phyloP scores from a whole-genome alignment of 495 filamentous ascomycete species.

The Aspergillus avenaceus region DNA sequence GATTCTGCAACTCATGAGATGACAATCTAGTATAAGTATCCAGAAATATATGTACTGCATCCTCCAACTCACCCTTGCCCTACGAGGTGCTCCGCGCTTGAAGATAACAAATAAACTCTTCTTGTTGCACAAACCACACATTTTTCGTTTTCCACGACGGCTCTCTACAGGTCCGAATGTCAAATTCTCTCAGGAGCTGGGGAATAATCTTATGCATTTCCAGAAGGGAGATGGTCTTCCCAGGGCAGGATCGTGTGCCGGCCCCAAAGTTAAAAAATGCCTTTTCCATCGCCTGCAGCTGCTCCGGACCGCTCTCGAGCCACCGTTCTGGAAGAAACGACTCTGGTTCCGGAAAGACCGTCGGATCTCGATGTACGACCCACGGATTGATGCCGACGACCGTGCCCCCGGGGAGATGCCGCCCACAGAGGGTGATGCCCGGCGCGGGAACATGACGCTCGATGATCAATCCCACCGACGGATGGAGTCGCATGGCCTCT shows the following conservation, averaged over 20 bases:
- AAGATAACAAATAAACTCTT: constrained; percentile 21
- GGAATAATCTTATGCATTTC: constrained; percentile 81
- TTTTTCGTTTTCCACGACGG: constrained; percentile 23
- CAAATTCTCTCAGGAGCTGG: constrained; percentile 62
- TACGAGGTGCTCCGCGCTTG: neutral
- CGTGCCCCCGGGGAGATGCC: constrained; percentile 50
- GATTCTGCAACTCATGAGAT: no score
- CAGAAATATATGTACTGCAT: no score
- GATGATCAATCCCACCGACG: constrained; percentile 57
- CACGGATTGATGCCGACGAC: constrained; percentile 51
- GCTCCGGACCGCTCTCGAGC: constrained; percentile 15
- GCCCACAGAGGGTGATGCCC: constrained; percentile 48
- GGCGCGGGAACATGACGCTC: constrained; percentile 59
- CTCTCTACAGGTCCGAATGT: constrained; percentile 28
- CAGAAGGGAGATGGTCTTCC: constrained; percentile 67
- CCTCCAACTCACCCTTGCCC: no score
- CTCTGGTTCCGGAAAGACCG: constrained; percentile 21
- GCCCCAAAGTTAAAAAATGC: constrained; percentile 52
- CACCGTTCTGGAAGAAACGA: constrained; percentile 27
- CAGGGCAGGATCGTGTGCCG: constrained; percentile 58
- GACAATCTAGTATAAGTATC: no score
- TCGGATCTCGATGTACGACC: constrained; percentile 21
- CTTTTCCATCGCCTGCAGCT: constrained; percentile 21
- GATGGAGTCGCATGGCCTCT: constrained; percentile 57
- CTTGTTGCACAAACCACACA: constrained; percentile 34